Conservation (phyloP, 495 filamentous ascomycete species). For the Gamarada debralockiae region DNA sequence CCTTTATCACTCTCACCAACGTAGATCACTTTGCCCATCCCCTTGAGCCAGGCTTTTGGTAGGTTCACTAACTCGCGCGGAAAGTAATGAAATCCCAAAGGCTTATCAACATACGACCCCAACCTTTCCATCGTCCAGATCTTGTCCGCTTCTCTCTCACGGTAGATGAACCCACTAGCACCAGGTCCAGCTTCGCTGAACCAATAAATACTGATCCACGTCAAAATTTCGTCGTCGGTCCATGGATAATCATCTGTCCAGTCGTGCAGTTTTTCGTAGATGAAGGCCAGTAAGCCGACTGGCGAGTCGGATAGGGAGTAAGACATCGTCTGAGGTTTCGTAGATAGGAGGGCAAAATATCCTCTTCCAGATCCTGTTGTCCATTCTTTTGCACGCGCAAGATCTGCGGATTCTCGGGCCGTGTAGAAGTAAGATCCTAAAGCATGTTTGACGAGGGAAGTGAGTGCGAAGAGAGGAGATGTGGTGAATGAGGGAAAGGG, state of each 20-base stretch:
- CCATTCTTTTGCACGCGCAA: no score
- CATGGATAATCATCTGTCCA: constrained; percentile 65
- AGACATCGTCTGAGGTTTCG: constrained; percentile 62
- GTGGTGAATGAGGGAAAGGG: no score
- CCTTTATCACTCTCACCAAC: constrained; percentile 49
- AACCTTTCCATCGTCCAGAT: constrained; percentile 18
- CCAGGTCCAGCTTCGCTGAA: constrained; percentile 54
- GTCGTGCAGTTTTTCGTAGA: constrained; percentile 66
- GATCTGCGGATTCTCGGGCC: no score
- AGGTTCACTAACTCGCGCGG: constrained; percentile 46
- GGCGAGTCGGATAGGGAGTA: constrained; percentile 55
- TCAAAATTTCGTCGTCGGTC: constrained; percentile 64
- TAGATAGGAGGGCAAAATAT: constrained; percentile 22
- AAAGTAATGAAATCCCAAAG: constrained; percentile 50
- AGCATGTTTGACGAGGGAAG: no score
- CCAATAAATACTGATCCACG: constrained; percentile 60
- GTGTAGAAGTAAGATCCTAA: no score
- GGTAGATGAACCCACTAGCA: constrained; percentile 53
- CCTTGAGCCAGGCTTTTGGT: constrained; percentile 46
- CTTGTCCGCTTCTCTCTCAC: constrained; percentile 38
- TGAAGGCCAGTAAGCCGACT: constrained; percentile 59
- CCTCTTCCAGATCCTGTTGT: no score
- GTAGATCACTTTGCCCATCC: constrained; percentile 50
- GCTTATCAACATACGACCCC: constrained; percentile 32
- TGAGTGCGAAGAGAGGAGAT: no score